Base-by-base conservation (phyloP, 2,329 filamentous ascomycete species). In the Epicoccum nigrum region DNA sequence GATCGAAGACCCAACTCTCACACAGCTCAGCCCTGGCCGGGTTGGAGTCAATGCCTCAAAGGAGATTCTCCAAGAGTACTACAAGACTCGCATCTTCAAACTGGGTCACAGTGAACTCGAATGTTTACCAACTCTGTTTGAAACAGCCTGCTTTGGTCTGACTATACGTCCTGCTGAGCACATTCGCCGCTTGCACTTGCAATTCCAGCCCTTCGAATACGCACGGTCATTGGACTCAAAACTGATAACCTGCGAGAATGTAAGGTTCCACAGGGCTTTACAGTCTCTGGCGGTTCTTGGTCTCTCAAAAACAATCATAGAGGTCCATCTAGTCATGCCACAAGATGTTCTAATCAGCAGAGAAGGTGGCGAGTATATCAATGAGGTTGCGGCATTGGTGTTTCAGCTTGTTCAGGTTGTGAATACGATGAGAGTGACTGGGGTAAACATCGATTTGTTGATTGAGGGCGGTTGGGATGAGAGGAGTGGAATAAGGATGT, bases 41-140 rank as follows among this genome's bases (percentile, higher is more conserved):
- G 8, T 57, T 12, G 60, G 54, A 16, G 2, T 5, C 2, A 34
- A 44, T 8, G 34, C 51, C 20, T 54, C 53, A 12, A 53, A 43
- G 17, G 62, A 64, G 23, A 43, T 64, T 33, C 43, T 64, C 6
- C 58, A 60, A 21, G 32, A 49, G 11, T 64, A 64, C 20, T 64
- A 63, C 30, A 57, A 47, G 55, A 58, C 43, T 7, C 55, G 56
- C 8, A 60, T 38, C 12, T 64, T 64, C 43, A 63, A 63, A 17
- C 60, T 63, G 27, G 39, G 43, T 23, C 60, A 64, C 30, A 42
- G 48, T 3, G 58, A 64, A n/a, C 45, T 63, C n/a, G 40, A 32
- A 2, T 33, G 48, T 3, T 32, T 64, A 9, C 48, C 19, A 7
- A n/a, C 51, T 0, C 60, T 64, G n/a, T 45, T 64, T 9, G 28